Conservation (phyloP, 306 rosid species). For the Phaseolus lunatus region DNA sequence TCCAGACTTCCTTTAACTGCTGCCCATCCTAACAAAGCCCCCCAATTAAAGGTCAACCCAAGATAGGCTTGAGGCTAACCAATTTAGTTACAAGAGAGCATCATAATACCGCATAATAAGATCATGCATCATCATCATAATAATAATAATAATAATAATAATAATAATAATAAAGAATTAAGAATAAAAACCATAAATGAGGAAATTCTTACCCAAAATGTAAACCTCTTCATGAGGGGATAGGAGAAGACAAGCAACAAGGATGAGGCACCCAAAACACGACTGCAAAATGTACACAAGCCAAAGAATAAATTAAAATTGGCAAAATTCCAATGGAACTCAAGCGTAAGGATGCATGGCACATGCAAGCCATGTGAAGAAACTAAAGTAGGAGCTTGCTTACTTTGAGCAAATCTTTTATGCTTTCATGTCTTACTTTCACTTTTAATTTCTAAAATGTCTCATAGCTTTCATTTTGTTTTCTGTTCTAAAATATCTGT, state of each 20-base stretch:
- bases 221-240: slow-evolving; percentile 96
- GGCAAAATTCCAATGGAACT: not conserved
- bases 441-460: not conserved
- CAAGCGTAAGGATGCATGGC: slow-evolving; percentile 14
- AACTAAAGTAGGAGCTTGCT: not conserved
- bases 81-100: slow-evolving; percentile 38
- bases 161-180: not conserved
- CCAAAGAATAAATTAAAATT: not conserved
- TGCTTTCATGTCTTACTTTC: not conserved
- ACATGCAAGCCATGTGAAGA: slow-evolving; percentile 26
- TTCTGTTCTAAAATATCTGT: not conserved
- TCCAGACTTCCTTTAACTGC: slow-evolving; percentile 83
- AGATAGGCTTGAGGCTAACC: slow-evolving; percentile 95
- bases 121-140: slow-evolving; percentile 30
- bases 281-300: slow-evolving; percentile 57
- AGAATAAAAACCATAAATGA: slow-evolving; percentile 27
- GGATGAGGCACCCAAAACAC: slow-evolving; percentile 85
- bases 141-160: too few species aligned
- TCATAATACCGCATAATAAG: slow-evolving; percentile 38
- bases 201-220: slow-evolving; percentile 76
- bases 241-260: slow-evolving; percentile 90
- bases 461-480: not conserved
- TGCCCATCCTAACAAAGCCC: slow-evolving; percentile 95
- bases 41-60: slow-evolving; percentile 94
- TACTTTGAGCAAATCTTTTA: slow-evolving; percentile 4